Evolutionary conservation across 352 stramenopile species (phyloP).

Genomic region (Phytophthora palmivora): DNA sequence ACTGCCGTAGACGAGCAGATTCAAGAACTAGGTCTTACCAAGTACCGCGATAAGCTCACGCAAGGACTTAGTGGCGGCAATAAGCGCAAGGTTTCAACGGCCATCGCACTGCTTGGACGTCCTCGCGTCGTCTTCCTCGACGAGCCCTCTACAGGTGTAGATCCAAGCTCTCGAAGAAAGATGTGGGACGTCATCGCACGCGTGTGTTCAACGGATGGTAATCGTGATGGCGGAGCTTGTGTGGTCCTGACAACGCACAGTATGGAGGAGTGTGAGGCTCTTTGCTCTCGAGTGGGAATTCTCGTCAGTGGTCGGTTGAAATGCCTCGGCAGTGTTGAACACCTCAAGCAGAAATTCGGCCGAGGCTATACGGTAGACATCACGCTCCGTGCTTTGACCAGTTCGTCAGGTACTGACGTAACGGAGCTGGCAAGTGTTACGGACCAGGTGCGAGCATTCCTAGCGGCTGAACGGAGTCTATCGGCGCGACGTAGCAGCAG

Average conservation of each 20-base stretch:
- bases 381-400: conserved; percentile 47
- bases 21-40: conserved; percentile 51
- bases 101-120: conserved; percentile 94
- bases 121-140: conserved; percentile 95
- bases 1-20: conserved; percentile 66
- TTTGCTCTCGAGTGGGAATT: conserved; percentile 79
- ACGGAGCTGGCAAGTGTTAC: conserved; percentile 18
- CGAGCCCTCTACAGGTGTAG: conserved; percentile 95
- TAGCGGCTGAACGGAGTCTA: conserved; percentile 13
- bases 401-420: conserved; percentile 9
- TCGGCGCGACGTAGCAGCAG: conserved; percentile 11
- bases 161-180: conserved; percentile 90
- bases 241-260: conserved; percentile 83
- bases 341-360: conserved; percentile 98
- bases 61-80: conserved; percentile 54
- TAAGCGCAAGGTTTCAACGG: conserved; percentile 97
- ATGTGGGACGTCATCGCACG: conserved; percentile 94
- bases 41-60: conserved; percentile 69
- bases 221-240: conserved; percentile 57
- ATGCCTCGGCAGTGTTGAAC: conserved; percentile 89
- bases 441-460: conserved; percentile 19
- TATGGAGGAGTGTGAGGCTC: conserved; percentile 84
- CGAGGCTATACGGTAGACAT: conserved; percentile 93
- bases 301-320: conserved; percentile 68
- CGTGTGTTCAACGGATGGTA: conserved; percentile 74